Evolutionary conservation across 805 yeast genomes (phyloP), one percentile per base, ranked within the genome.

Genomic region (Barnettozyma wickerhamii): DNA sequence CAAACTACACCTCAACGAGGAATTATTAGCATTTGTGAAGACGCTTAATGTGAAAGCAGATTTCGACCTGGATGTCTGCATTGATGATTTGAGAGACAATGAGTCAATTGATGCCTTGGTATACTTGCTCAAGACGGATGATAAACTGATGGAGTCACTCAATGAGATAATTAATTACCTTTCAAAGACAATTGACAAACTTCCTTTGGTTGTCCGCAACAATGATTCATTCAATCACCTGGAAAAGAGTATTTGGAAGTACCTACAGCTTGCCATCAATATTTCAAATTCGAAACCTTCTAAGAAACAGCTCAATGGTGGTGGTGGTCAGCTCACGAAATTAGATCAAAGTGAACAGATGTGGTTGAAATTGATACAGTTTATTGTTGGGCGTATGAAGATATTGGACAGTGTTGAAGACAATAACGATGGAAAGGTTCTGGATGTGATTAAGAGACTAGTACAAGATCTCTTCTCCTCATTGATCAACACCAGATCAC

Each of bases 401-500:
- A 41, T 42, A 5, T 56, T 60, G 17, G 66, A 58, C 19, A 47
- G 43, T 1, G 48, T 42, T 2, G 29, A 19, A 3, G 45, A 40
- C 7, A 34, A 33, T 5, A 19, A 31, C 4, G 37, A 48, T 2
- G 14, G 33, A 13, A 48, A 41, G n/a, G 46, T 60, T 2, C 35
- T 69, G 10, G 66, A 63, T 35, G 42, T 64, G 2, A 60, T 64
- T 30, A 70, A 69, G 35, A 55, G 70, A 37, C 48, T 66, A 10
- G 55, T 70, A 1, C 74, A 70, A 48, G 72, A 65, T 34, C 45
- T 69, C 1, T 72, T 72, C 48, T 61, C 71, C 3, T 62, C 53
- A 26, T 51, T 71, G 39, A 64, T 71, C 19, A 64, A 63, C 43
- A 44, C 59, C 2, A 46, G 60, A 28, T 50, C 56, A 4, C 56